Percentiles rank a stretch among this genome's conserved stretches.
Conservation (phyloP, 352 stramenopile species). For the Phytophthora pseudosyringae region DNA sequence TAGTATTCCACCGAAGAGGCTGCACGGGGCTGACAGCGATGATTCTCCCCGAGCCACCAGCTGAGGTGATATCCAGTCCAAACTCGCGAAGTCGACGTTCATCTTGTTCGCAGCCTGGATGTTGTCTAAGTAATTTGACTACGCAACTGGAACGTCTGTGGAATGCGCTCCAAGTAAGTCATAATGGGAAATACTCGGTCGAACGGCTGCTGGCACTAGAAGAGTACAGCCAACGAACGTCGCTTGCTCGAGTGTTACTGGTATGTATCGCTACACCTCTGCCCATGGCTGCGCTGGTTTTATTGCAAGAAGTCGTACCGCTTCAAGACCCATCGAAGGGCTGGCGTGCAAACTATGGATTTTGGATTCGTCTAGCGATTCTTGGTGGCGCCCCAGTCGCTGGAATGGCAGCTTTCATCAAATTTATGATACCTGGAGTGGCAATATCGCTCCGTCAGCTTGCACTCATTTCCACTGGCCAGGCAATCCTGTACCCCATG, state of each 20-base stretch:
- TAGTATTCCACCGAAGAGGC: too few relatives aligned
- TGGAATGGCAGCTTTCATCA: constrained; percentile 10
- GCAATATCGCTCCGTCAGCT: constrained; percentile 17
- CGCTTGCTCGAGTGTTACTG: constrained; percentile 5
- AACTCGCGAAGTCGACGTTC: too few relatives aligned
- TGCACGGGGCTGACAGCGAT: too few relatives aligned
- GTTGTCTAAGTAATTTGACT: too few relatives aligned
- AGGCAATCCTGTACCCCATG: constrained; percentile 10
- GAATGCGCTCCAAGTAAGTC: constrained; percentile 7
- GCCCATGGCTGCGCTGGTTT: constrained; percentile 17
- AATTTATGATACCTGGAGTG: constrained; percentile 30
- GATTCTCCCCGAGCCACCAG: too few relatives aligned
- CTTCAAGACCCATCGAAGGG: constrained; percentile 26
- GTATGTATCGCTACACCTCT: constrained; percentile 23
- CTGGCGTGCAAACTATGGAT: constrained; percentile 35
- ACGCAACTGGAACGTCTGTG: not conserved
- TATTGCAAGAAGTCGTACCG: constrained; percentile 25
- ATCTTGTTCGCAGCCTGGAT: too few relatives aligned
- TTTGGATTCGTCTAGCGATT: constrained; percentile 28
- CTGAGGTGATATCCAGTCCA: too few relatives aligned
- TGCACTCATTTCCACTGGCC: constrained; percentile 8
- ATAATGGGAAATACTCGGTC: constrained; percentile 18
- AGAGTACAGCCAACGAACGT: constrained; percentile 21
- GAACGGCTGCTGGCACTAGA: constrained; percentile 24
- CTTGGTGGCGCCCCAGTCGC: constrained; percentile 9